Base-by-base conservation (phyloP, 1,284 basidiomycete species). In the Microbotryum lychnidis-dioicae region DNA sequence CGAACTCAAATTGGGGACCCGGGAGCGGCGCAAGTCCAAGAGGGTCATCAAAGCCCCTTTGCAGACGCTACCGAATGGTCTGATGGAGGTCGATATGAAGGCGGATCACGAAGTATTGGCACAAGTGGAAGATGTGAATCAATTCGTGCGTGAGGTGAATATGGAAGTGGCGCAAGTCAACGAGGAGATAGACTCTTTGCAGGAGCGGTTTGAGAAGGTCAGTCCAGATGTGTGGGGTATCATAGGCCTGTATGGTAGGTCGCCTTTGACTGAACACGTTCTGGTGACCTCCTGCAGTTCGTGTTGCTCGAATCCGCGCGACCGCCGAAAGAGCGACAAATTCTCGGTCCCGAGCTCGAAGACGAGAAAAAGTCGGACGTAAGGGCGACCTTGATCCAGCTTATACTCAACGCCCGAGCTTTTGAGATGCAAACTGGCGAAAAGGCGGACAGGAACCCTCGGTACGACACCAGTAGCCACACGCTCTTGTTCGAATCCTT, bases 341-440 rank as follows among this genome's bases (percentile, higher is more conserved):
- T 65, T 49, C 47, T 51, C 10, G 63, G 63, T 6, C 63, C 63
- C 60, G 52, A 65, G 45, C 18, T 47, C 45, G 8, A 14, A n/a
- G 54, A 47, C 42, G 63, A 65, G 45, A 59, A 59, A 10, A 42
- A 42, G 14, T 42, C 37, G 12, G 37, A 42, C 37, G 37, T 42
- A 16, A 42, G 37, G 48, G 9, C 37, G 18, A 50, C 37, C 25
- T 48, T 33, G 2, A 46, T 62, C 9, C 57, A 62, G 49, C 31
- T 55, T 16, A 9, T 20, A 16, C 42, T 65, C 14, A 42, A 42
- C 6, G 37, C 37, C 37, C 37, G 37, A 42, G 37, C 37, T 42
- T 42, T 42, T 16, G 37, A 42, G 37, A 42, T 42, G 37, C 14
- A 42, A 42, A 42, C 37, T 3, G 37, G 37, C 37, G 8, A 27